phyloP scores from a whole-genome alignment of 2,329 filamentous ascomycete species.

The Colletotrichum tropicicola region DNA sequence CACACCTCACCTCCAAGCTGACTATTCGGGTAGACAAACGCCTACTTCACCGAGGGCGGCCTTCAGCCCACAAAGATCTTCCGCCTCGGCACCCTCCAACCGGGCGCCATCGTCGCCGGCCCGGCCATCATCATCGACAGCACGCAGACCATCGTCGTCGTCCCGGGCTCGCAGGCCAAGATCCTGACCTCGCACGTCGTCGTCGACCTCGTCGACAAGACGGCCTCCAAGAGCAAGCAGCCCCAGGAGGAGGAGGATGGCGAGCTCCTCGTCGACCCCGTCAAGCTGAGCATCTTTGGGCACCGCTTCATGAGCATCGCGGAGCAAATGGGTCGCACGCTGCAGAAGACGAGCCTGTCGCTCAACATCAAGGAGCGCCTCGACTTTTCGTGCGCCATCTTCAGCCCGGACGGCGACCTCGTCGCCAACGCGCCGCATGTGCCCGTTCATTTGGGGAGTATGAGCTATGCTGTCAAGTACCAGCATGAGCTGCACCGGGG shows the following conservation, averaged over 20 bases:
- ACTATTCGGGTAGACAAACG: too few relatives aligned
- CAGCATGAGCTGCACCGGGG: constrained; percentile 72
- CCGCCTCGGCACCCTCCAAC: too few relatives aligned
- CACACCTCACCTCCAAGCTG: too few relatives aligned
- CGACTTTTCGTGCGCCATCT: constrained; percentile 84
- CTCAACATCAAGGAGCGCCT: constrained; percentile 85
- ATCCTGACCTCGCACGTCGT: constrained; percentile 54
- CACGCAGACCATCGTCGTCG: constrained; percentile 77
- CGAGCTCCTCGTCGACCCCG: constrained; percentile 78
- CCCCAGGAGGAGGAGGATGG: too few relatives aligned
- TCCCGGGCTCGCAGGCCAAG: constrained; percentile 62
- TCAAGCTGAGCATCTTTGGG: constrained; percentile 79
- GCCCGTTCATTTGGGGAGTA: constrained; percentile 76
- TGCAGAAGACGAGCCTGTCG: constrained; percentile 82
- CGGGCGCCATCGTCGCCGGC: constrained; percentile 70
- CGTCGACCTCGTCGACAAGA: constrained; percentile 42
- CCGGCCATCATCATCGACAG: constrained; percentile 75
- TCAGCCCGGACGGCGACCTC: constrained; percentile 76
- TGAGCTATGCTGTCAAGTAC: constrained; percentile 79
- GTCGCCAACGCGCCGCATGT: constrained; percentile 82
- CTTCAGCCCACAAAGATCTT: too few relatives aligned
- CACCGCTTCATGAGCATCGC: constrained; percentile 87
- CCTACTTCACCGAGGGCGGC: constrained; percentile 65
- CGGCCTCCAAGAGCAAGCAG: constrained; percentile 22
- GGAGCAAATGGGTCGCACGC: constrained; percentile 81